phyloP scores from a whole-genome alignment of 371 early-diverging fungal species.

The Mortierella sp. region DNA sequence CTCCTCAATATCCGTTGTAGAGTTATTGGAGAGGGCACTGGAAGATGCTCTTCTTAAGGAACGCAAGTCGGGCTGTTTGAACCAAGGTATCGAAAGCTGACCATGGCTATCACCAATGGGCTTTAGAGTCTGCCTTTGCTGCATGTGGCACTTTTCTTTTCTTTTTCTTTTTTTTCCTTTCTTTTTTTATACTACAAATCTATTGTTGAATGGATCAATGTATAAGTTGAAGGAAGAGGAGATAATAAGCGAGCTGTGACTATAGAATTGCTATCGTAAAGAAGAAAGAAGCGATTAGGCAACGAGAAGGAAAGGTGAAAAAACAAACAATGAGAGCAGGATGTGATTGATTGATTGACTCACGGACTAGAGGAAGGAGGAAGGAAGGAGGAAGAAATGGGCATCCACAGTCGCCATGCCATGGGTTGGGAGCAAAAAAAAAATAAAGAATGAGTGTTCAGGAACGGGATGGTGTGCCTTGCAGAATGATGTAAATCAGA shows the following conservation, averaged over 20 bases:
- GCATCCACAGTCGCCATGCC: slow-evolving; percentile 18
- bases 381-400: no score
- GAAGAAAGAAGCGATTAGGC: not conserved
- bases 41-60: slow-evolving; percentile 26
- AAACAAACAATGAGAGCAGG: slow-evolving; percentile 2
- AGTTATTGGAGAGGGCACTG: slow-evolving; percentile 47
- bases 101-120: not conserved
- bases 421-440: not conserved
- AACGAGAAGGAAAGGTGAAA: not conserved
- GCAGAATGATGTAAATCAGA: not conserved
- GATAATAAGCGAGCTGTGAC: not conserved
- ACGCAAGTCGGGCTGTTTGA: slow-evolving; percentile 31
- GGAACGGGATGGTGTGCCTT: not conserved
- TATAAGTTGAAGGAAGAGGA: not conserved
- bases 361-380: slow-evolving; percentile 2
- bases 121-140: slow-evolving; percentile 10
- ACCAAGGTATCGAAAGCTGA: slow-evolving; percentile 31
- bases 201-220: slow-evolving; percentile 4
- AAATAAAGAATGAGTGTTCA: not conserved
- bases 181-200: not conserved
- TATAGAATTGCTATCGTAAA: no score
- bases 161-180: not conserved
- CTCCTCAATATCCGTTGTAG: slow-evolving; percentile 46
- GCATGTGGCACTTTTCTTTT: slow-evolving; percentile 11
- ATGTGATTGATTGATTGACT: not conserved